Conservation (phyloP, 768 basidiomycete genomes). For the Naematelia encephala region DNA sequence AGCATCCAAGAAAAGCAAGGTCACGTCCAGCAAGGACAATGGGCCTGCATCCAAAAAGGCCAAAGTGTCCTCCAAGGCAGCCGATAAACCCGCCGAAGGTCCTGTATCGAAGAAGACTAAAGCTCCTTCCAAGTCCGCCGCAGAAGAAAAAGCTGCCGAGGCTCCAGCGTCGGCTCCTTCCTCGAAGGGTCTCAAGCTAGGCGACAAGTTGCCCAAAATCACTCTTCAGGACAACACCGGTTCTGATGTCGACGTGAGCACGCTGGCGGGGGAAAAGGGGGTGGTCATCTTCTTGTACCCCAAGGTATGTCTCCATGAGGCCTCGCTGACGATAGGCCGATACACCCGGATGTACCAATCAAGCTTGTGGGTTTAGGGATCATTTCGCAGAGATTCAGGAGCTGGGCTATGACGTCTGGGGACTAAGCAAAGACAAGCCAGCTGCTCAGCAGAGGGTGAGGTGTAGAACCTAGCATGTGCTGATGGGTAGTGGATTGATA, state of each 20-base stretch:
- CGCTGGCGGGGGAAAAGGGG: slow-evolving; percentile 63
- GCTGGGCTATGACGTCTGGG: slow-evolving; percentile 71
- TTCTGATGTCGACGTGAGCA: slow-evolving; percentile 68
- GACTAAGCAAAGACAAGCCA: slow-evolving; percentile 56
- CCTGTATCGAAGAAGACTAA: slow-evolving; percentile 20
- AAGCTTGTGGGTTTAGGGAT: slow-evolving; percentile 90
- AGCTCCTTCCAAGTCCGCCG: slow-evolving; percentile 9
- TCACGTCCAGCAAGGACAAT: slow-evolving; percentile 17
- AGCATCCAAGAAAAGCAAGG: slow-evolving; percentile 9
- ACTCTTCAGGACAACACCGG: slow-evolving; percentile 79
- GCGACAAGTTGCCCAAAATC: slow-evolving; percentile 69
- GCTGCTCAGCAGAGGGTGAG: slow-evolving; percentile 77
- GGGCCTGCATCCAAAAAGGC: slow-evolving; percentile 20
- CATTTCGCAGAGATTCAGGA: slow-evolving; percentile 70
- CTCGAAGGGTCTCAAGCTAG: slow-evolving; percentile 60
- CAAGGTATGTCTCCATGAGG: slow-evolving; percentile 34
- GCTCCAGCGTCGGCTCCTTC: slow-evolving; percentile 37
- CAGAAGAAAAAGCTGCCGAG: slow-evolving; percentile 38
- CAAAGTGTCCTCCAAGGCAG: slow-evolving; percentile 15
- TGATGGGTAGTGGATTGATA: slow-evolving; percentile 44
- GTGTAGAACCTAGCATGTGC: slow-evolving; percentile 15
- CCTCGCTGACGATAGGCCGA: slow-evolving; percentile 9
- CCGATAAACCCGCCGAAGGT: slow-evolving; percentile 1
- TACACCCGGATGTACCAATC: slow-evolving; percentile 72
- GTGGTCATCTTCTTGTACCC: slow-evolving; percentile 60